phyloP scores from a whole-genome alignment of 306 rosid genomes.

The apple (Malus domestica) region ASM211411v1 NC_041801.1:23463001-23463500 shows the following conservation, averaged over 20 bases:
- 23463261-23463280: conserved; percentile 20
- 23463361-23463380: background rate
- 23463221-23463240: conserved; percentile 89
- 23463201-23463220: conserved; percentile 78
- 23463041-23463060: conserved; percentile 8
- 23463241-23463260: conserved; percentile 59
- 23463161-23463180: conserved; percentile 95
- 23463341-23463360: conserved; percentile 56
- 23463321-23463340: conserved; percentile 96
- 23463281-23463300: conserved; percentile 87
- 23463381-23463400: background rate
- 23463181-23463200: conserved; percentile 73
- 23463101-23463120: background rate
- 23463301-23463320: conserved; percentile 99
- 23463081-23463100: background rate
- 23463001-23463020: conserved; percentile 83
- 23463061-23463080: conserved; percentile 1
- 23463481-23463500: background rate
- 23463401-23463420: background rate
- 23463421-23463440: background rate
- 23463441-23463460: background rate
- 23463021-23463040: conserved; percentile 46
- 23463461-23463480: background rate
- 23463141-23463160: conserved; percentile 99
- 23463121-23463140: conserved; percentile 48